Evolutionary conservation across 306 rosid genomes (phyloP).

Genomic region (Quercus aquifolioides): DNA sequence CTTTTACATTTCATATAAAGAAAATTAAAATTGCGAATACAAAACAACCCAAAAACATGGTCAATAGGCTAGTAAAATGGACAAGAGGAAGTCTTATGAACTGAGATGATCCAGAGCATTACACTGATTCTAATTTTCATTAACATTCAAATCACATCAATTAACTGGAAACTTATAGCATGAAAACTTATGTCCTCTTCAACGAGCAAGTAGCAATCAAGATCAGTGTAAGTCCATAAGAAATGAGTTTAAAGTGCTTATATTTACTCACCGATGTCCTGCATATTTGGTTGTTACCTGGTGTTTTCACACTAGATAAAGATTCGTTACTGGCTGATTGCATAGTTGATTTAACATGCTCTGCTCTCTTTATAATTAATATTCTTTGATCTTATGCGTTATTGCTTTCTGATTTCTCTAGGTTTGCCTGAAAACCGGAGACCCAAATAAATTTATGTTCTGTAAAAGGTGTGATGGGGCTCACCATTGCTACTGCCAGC

Average conservation of each 20-base stretch:
- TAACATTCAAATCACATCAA: no score
- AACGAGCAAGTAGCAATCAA: no score
- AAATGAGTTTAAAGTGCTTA: neutral
- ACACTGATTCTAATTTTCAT: no score
- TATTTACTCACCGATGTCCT: neutral
- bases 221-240: neutral
- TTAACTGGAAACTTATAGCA: no score
- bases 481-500: conserved; percentile 95
- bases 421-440: conserved; percentile 97
- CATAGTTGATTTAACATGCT: conserved; percentile 1
- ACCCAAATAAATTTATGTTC: conserved; percentile 95
- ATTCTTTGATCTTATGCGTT: conserved; percentile 11
- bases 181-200: no score
- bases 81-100: no score
- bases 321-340: neutral
- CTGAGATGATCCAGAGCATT: no score
- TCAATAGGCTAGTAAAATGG: no score
- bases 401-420: conserved; percentile 27
- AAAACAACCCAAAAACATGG: no score
- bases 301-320: neutral
- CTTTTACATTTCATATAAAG: no score
- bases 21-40: no score
- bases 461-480: conserved; percentile 99
- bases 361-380: conserved; percentile 1
- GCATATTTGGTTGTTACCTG: neutral